These are phyloP conservation scores for Parastagonospora nodorum DNA, from an alignment of 2,329 filamentous ascomycete genomes.

Conservation along the genomic window DNA sequence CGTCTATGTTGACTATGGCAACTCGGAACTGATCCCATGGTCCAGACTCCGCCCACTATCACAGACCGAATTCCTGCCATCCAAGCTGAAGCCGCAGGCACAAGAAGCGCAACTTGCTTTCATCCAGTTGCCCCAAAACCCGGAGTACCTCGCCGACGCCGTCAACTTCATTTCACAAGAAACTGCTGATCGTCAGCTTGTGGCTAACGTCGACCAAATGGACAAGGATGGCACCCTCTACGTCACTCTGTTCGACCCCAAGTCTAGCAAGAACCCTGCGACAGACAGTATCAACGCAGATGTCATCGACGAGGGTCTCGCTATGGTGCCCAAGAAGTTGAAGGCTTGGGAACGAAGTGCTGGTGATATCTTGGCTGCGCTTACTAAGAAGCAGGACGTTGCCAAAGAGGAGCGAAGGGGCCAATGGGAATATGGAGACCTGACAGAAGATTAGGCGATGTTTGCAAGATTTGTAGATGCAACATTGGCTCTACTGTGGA, in stretches of 20 bases:
- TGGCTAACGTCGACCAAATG: conserved; percentile 88
- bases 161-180: conserved; percentile 75
- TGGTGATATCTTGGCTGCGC: conserved; percentile 69
- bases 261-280: conserved; percentile 58
- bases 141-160: conserved; percentile 79
- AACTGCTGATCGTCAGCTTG: conserved; percentile 76
- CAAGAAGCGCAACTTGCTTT: conserved; percentile 85
- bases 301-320: conserved; percentile 79
- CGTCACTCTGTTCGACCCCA: conserved; percentile 85
- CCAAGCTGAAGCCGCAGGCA: conserved; percentile 83
- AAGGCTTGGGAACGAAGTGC: conserved; percentile 88
- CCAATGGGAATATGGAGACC: conserved; percentile 98
- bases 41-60: conserved; percentile 79
- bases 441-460: conserved; percentile 67
- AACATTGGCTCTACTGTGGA: not conserved
- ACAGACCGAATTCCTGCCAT: conserved; percentile 74
- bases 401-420: conserved; percentile 82
- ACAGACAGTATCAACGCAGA: conserved; percentile 90
- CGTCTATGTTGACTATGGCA: conserved; percentile 94
- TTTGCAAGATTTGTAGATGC: not conserved
- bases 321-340: conserved; percentile 89
- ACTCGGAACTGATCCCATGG: conserved; percentile 89
- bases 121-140: conserved; percentile 80
- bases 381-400: conserved; percentile 74
- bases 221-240: conserved; percentile 81